Evolutionary conservation across 768 basidiomycete species (phyloP), one percentile per base, ranked within the genome.

Genomic region (Naematelia encephala): DNA sequence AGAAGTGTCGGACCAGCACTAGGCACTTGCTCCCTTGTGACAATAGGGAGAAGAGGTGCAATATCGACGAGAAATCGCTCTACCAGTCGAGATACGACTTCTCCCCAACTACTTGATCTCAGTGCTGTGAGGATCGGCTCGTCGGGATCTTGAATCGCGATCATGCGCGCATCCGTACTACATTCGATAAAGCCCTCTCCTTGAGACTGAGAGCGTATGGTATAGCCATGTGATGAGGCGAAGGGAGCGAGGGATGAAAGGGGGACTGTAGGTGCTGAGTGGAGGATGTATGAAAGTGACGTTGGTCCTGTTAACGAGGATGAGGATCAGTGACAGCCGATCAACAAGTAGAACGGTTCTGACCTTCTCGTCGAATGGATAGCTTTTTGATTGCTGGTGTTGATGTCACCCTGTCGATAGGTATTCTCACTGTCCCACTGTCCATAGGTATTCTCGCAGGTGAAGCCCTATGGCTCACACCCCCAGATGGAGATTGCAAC

Each of bases 181-280:
- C 57, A 42, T 14, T 42, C 45, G 26, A 64, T 64, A 44, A 47
- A 57, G 16, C 63, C 63, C 23, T 64, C 56, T 4, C 44, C 44
- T 46, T 46, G 44, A n/a, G 44, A 46, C 5, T 46, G n/a, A 3
- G 44, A 23, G 25, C 59, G 26, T 53, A 65, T 65, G 8, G 60
- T 43, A 10, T 51, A 27, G 19, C 51, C 43, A 46, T 56, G 27
- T 34, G 30, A 44, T 27, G 53, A 42, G 25, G 61, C 60, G 46
- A 56, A 65, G 21, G 51, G 48, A 19, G 28, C 22, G 8, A 65
- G 46, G 46, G 42, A 54, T 23, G 59, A 27, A 1, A 65, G 46
- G 13, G 63, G 63, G 10, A 65, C 13, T 1, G 63, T 65, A 2
- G 63, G 63, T 16, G 60, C 61, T 1, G 63, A 65, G 27, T 65